Conservation (phyloP, 805 yeast genomes). For the Candida succiphila region DNA sequence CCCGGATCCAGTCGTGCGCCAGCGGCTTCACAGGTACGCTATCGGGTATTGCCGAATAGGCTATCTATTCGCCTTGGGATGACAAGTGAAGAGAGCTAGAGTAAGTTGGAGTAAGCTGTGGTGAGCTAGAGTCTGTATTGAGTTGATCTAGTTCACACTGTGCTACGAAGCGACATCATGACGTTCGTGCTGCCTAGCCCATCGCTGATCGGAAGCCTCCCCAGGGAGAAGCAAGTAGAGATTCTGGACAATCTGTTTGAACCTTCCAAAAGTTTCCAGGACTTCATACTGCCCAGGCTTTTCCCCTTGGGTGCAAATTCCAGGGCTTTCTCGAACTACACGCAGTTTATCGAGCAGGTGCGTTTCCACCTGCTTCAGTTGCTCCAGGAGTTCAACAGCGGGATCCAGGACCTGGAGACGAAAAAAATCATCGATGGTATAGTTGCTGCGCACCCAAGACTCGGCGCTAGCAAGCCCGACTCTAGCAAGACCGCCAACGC, state of each 20-base stretch:
- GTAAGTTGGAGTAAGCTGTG: no score
- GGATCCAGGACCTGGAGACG: neutral
- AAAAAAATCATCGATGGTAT: slow-evolving; percentile 29
- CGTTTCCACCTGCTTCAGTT: slow-evolving; percentile 19
- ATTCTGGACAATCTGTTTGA: slow-evolving; percentile 54
- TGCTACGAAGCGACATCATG: no score
- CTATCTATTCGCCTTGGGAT: no score
- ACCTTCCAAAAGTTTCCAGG: slow-evolving; percentile 42
- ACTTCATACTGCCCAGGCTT: slow-evolving; percentile 21
- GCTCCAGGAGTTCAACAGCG: neutral
- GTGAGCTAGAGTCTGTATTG: no score
- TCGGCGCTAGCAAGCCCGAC: slow-evolving; percentile 49
- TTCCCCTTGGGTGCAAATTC: slow-evolving; percentile 4
- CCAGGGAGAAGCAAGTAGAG: slow-evolving; percentile 21
- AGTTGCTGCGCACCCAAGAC: slow-evolving; percentile 85
- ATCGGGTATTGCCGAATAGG: no score
- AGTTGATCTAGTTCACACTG: no score
- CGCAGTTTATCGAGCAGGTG: slow-evolving; percentile 10
- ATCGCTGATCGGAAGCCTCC: slow-evolving; percentile 10
- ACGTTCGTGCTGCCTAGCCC: slow-evolving; percentile 27
- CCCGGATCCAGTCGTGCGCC: no score
- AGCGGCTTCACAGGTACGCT: no score
- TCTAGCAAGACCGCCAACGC: slow-evolving; percentile 1
- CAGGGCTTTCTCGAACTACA: slow-evolving; percentile 8
- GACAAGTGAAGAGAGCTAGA: no score